phyloP scores from a whole-genome alignment of 2,329 filamentous ascomycete species.

The Septoria linicola region DNA sequence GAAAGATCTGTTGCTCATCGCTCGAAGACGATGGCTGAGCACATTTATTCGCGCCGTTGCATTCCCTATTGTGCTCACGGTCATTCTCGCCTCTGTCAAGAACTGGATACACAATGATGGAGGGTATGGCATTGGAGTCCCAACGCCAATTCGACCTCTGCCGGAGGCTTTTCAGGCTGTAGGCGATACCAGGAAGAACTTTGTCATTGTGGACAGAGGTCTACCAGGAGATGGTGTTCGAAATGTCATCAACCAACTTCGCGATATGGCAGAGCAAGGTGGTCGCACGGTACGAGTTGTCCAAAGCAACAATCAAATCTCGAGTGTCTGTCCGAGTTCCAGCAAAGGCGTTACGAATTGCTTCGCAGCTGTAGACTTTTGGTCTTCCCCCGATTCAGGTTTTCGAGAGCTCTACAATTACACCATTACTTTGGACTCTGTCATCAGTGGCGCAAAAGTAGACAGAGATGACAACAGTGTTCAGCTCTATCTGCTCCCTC shows the following conservation, averaged over 20 bases:
- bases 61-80: slow-evolving; percentile 54
- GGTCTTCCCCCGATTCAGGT: slow-evolving; percentile 70
- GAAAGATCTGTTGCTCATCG: slow-evolving; percentile 56
- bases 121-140: slow-evolving; percentile 66
- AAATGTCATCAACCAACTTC: slow-evolving; percentile 64
- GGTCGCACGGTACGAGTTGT: slow-evolving; percentile 56
- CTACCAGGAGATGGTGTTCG: slow-evolving; percentile 65
- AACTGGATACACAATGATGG: slow-evolving; percentile 78
- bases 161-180: slow-evolving; percentile 60
- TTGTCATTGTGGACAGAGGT: slow-evolving; percentile 77
- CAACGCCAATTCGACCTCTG: slow-evolving; percentile 62
- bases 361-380: slow-evolving; percentile 72
- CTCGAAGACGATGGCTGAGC: slow-evolving; percentile 53
- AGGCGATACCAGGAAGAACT: slow-evolving; percentile 59
- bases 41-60: slow-evolving; percentile 55
- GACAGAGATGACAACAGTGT: slow-evolving; percentile 66
- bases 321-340: slow-evolving; percentile 58
- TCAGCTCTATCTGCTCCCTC: slow-evolving; percentile 73
- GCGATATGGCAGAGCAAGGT: slow-evolving; percentile 54
- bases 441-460: slow-evolving; percentile 72
- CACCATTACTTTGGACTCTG: slow-evolving; percentile 59
- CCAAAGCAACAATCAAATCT: slow-evolving; percentile 58
- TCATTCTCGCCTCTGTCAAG: slow-evolving; percentile 55
- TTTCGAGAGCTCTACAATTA: slow-evolving; percentile 73
- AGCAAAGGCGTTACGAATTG: slow-evolving; percentile 64